Percentiles rank a stretch among this genome's conserved stretches.
These are phyloP conservation scores for Botrytis hyacinthi DNA, from an alignment of 2,329 filamentous ascomycete genomes.

Conservation along the genomic window DNA sequence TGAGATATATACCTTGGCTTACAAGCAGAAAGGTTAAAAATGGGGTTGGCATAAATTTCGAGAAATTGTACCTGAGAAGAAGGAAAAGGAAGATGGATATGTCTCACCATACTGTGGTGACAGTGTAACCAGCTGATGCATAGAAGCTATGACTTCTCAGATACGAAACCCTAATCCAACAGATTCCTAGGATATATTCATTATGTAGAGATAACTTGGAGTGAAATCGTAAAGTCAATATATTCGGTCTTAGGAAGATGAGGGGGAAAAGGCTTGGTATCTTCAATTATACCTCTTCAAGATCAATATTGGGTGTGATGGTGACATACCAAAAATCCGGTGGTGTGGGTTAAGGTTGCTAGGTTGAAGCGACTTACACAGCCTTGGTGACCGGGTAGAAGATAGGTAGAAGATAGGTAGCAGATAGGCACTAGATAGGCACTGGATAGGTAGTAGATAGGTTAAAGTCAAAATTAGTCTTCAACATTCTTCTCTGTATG, in stretches of 20 bases:
- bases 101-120: not conserved
- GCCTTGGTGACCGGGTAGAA: not conserved
- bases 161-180: not conserved
- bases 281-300: not conserved
- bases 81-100: not conserved
- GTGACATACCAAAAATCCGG: not conserved
- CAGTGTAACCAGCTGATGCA: slow-evolving; percentile 3
- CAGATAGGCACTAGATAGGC: no score
- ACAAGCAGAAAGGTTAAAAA: not conserved
- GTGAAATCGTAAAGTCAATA: not conserved
- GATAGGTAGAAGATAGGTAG: not conserved
- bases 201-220: not conserved
- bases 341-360: slow-evolving; percentile 4
- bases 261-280: slow-evolving; percentile 14
- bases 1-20: slow-evolving; percentile 6
- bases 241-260: slow-evolving; percentile 12
- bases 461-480: not conserved
- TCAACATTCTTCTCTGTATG: not conserved
- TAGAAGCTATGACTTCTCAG: not conserved
- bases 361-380: not conserved
- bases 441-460: not conserved
- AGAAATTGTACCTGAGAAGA: not conserved
- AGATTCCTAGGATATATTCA: not conserved
- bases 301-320: not conserved
- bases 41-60: not conserved